A percentile compares a stretch with the other conserved stretches of the same genome.
These are phyloP conservation scores for Naganishia antarctica DNA, from an alignment of 768 basidiomycete genomes.

Conservation along the genomic window DNA sequence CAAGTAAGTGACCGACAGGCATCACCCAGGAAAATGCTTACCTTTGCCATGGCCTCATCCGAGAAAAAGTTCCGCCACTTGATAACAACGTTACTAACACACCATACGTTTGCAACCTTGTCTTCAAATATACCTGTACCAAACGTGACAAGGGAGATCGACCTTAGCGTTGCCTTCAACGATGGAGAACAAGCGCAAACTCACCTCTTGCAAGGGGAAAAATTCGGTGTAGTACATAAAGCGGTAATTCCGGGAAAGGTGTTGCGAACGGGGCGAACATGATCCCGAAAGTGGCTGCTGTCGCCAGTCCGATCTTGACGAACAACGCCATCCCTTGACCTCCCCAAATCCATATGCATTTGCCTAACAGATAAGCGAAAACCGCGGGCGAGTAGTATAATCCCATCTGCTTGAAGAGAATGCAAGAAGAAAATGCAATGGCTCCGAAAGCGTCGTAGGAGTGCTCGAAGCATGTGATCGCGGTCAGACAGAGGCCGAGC, in stretches of 20 bases:
- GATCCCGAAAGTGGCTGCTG: conserved; percentile 60
- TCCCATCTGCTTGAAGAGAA: conserved; percentile 95
- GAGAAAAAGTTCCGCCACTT: conserved; percentile 64
- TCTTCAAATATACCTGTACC: conserved; percentile 38
- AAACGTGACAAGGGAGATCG: too few species aligned
- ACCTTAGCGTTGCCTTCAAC: background rate
- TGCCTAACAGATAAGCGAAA: conserved; percentile 83
- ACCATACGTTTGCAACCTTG: conserved; percentile 91
- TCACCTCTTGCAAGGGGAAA: conserved; percentile 88
- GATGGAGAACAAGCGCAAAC: conserved; percentile 48
- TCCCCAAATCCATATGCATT: conserved; percentile 76
- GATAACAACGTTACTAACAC: conserved; percentile 78
- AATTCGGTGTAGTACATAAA: conserved; percentile 70
- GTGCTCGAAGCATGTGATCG: conserved; percentile 62
- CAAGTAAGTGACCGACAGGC: background rate
- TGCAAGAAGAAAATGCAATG: conserved; percentile 71
- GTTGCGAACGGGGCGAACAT: conserved; percentile 75
- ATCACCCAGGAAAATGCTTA: conserved; percentile 13
- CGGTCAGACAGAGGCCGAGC: conserved; percentile 60
- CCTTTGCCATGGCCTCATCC: conserved; percentile 32
- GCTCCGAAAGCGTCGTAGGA: conserved; percentile 72
- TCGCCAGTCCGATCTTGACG: conserved; percentile 62
- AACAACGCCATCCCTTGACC: conserved; percentile 67
- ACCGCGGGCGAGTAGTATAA: conserved; percentile 88
- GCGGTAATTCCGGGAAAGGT: conserved; percentile 53